Evolutionary conservation across 306 rosid species (phyloP).

Genomic region (Acacia melanoxylon): DNA sequence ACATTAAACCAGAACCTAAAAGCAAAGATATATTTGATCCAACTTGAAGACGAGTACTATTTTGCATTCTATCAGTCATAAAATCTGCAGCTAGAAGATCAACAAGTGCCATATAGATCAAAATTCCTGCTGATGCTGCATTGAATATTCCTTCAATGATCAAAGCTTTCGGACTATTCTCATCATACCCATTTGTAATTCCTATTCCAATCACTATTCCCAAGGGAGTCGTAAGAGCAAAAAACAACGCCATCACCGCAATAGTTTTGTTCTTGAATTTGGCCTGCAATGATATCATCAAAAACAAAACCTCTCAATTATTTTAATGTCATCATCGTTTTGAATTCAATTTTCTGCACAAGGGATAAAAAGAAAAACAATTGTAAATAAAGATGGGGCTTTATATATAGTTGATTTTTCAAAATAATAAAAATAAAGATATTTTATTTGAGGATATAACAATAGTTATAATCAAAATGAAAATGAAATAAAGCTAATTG

Average conservation of each 20-base stretch:
- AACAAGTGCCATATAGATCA: not conserved
- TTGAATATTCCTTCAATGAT: not conserved
- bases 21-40: slow-evolving; percentile 37
- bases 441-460: too few relatives aligned
- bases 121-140: not conserved
- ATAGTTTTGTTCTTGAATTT: not conserved
- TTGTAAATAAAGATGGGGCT: not conserved
- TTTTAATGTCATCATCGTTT: too few relatives aligned
- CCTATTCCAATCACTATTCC: not conserved
- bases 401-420: too few relatives aligned
- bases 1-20: slow-evolving; percentile 50
- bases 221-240: not conserved
- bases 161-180: not conserved
- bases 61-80: slow-evolving; percentile 42
- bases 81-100: slow-evolving; percentile 42
- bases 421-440: too few relatives aligned
- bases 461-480: too few relatives aligned
- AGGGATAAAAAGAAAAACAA: not conserved
- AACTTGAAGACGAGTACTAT: slow-evolving; percentile 20
- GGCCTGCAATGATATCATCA: not conserved
- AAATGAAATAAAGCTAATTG: not conserved
- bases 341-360: not conserved
- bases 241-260: not conserved
- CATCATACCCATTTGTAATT: not conserved
- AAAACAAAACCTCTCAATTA: not conserved